A percentile compares a stretch with the other conserved stretches of the same genome.
phyloP scores from a whole-genome alignment of 345 rosid species.

The Adansonia digitata region DNA sequence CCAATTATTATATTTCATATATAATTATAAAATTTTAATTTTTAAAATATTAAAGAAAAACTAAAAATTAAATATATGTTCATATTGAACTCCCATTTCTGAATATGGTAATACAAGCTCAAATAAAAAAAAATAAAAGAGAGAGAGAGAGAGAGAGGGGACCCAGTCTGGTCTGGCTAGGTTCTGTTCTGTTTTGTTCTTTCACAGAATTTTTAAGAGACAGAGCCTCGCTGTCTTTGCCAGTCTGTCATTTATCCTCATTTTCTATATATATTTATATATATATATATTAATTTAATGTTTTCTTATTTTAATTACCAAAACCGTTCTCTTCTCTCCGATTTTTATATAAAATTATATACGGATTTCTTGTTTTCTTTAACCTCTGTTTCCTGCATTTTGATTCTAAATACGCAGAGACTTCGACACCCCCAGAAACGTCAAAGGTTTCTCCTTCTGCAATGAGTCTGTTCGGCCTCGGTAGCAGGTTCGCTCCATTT shows the following conservation, averaged over 20 bases:
- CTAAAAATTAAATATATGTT: too few relatives aligned
- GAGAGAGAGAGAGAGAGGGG: too few relatives aligned
- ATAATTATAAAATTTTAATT: too few relatives aligned
- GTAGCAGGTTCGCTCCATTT: constrained; percentile 30
- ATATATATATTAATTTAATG: neutral
- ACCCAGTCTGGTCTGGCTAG: neutral
- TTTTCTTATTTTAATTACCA: neutral
- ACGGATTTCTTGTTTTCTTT: neutral
- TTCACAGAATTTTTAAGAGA: constrained; percentile 9
- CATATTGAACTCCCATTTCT: too few relatives aligned
- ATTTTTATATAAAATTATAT: neutral
- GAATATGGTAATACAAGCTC: neutral
- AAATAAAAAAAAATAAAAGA: neutral
- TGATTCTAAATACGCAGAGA: neutral
- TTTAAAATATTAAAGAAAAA: too few relatives aligned
- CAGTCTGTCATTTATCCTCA: constrained; percentile 29
- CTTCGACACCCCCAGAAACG: neutral
- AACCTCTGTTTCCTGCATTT: neutral
- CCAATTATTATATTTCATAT: too few relatives aligned
- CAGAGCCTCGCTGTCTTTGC: constrained; percentile 3
- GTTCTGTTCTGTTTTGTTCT: constrained; percentile 1
- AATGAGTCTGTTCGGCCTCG: constrained; percentile 60
- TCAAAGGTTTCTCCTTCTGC: neutral
- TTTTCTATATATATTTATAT: neutral
- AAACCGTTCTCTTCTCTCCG: neutral